These are phyloP conservation scores for Hexamita inflata DNA, from an alignment of 208 protist genomes.

Conservation along the genomic window DNA sequence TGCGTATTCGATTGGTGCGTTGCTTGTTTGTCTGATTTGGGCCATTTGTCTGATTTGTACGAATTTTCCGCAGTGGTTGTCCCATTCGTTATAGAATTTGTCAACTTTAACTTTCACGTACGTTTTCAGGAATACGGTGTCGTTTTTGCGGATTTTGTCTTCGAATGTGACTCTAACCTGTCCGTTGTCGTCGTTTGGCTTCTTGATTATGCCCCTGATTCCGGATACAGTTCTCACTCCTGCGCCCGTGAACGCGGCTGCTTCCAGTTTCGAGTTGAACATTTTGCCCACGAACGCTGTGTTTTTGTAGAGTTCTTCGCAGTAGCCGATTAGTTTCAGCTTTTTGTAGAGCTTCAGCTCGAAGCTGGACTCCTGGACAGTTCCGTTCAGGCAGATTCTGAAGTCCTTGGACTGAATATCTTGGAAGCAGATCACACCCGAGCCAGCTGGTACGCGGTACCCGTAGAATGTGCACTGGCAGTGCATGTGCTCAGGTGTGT, in stretches of 20 bases:
- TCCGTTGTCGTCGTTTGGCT: slow-evolving; percentile 63
- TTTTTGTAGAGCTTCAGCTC: slow-evolving; percentile 89
- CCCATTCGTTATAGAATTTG: slow-evolving; percentile 74
- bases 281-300: slow-evolving; percentile 86
- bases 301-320: slow-evolving; percentile 85
- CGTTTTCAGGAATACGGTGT: slow-evolving; percentile 93
- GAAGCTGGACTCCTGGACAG: slow-evolving; percentile 80
- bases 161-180: slow-evolving; percentile 93
- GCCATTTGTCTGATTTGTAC: no score
- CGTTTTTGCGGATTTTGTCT: slow-evolving; percentile 86
- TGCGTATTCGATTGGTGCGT: no score
- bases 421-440: slow-evolving; percentile 51
- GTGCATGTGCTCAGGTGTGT: slow-evolving; percentile 96
- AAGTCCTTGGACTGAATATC: slow-evolving; percentile 51
- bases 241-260: slow-evolving; percentile 90
- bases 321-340: slow-evolving; percentile 88
- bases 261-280: slow-evolving; percentile 58
- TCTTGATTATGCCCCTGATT: slow-evolving; percentile 93
- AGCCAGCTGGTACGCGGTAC: slow-evolving; percentile 77
- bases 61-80: no score
- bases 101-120: slow-evolving; percentile 80
- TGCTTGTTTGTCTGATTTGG: no score
- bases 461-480: slow-evolving; percentile 89
- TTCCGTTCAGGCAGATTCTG: slow-evolving; percentile 62
- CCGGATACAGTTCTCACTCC: slow-evolving; percentile 86